Evolutionary conservation across 345 rosid genomes (phyloP), one percentile per base, ranked within the genome.

Genomic region (Aquilaria sinensis): DNA sequence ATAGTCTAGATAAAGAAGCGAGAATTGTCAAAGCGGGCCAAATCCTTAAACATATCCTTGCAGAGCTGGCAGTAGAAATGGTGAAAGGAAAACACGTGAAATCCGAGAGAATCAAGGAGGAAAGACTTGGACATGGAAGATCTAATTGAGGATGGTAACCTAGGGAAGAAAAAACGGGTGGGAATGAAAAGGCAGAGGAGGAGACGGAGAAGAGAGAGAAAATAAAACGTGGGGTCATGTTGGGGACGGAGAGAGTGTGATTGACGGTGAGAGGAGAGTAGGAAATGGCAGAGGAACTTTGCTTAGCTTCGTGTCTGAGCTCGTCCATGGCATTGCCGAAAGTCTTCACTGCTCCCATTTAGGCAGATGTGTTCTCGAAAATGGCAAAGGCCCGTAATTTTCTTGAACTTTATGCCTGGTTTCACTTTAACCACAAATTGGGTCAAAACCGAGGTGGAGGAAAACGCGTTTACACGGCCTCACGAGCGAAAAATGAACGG

Each of bases 21-120:
- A 58, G 88, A 86, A 73, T 83, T 77, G 6, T 86, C 88, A 65
- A 85, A 63, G 11, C 76, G 74, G 34, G 87, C 72, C 99, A 97
- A 94, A 64, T 80, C 72, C 72, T 70, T 70, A 76, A 90, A 90
- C 78, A 94, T 76, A 79, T 90, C 96, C 80, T 88, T 94, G 72
- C 91, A 90, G 53, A 90, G 63, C 61, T 62, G 80, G 76, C 96
- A 90, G 78, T 61, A 31, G 62, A 56, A 57, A 23, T 79, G 71
- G 52, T 65, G 68, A 56, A 53, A 45, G 31, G 37, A 13, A 60
- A 62, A 30, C 53, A 63, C 43, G 63, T 13, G 60, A 57, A 64
- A 32, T 12, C 12, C 9, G 66, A 58, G 14, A 41, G 23, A 29
- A 64, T 1, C 60, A 9, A 6, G 9, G 12, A 59, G 32, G 56